phyloP scores from a whole-genome alignment of 305 asterid genomes.

The Fraxinus greggii region DNA sequence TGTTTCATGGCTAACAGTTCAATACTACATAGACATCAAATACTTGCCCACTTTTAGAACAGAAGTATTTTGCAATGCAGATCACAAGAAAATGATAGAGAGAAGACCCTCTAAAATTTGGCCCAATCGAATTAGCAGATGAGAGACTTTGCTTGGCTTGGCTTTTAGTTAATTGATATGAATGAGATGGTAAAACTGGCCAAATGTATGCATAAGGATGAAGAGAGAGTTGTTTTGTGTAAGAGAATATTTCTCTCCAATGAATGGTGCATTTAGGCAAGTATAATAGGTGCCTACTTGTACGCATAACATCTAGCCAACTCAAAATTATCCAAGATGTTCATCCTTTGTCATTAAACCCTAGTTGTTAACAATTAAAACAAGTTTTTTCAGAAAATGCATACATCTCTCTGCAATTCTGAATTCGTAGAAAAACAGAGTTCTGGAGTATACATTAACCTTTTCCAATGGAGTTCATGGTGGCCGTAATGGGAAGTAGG shows the following conservation, averaged over 20 bases:
- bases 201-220: not conserved
- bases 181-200: not conserved
- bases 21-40: not conserved
- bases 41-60: not conserved
- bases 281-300: not conserved
- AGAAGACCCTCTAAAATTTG: not conserved
- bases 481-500: not conserved
- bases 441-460: not conserved
- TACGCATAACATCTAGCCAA: not conserved
- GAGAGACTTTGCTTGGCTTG: not conserved
- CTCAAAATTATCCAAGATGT: not conserved
- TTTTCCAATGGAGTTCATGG: not conserved
- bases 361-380: not conserved
- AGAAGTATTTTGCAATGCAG: not conserved
- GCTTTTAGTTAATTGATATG: not conserved
- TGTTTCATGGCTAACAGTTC: not conserved
- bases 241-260: not conserved
- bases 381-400: not conserved
- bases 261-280: not conserved
- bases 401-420: not conserved
- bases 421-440: not conserved
- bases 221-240: not conserved
- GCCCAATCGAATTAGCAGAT: not conserved
- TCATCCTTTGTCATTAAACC: not conserved
- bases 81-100: not conserved